These are phyloP conservation scores for Chrysanthemum makinoi DNA, from an alignment of 129 eudicot species.

Conservation along the genomic window DNA sequence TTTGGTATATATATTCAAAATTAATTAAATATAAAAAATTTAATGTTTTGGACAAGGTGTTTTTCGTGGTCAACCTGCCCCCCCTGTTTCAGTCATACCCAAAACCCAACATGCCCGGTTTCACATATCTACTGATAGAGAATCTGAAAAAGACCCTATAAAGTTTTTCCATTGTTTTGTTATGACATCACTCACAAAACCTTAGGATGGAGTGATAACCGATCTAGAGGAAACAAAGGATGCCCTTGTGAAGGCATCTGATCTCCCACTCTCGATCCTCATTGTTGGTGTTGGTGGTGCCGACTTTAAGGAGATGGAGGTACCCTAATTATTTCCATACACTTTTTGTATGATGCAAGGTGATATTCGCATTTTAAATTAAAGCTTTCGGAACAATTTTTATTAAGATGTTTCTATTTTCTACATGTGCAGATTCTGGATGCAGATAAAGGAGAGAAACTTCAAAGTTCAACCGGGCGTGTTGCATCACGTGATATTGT, in stretches of 20 bases:
- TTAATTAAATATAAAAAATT: no score
- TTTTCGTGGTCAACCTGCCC: neutral
- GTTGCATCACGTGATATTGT: conserved; percentile 92
- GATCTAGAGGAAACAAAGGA: conserved; percentile 96
- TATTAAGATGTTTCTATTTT: neutral
- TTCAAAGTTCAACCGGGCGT: conserved; percentile 78
- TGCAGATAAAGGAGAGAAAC: conserved; percentile 86
- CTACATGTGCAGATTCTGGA: conserved; percentile 60
- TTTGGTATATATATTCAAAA: neutral
- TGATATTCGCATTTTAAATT: neutral
- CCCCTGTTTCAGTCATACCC: no score
- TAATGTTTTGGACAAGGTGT: neutral
- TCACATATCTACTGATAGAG: neutral
- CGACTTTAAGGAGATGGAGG: conserved; percentile 98
- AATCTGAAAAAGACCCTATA: neutral
- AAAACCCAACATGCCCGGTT: neutral
- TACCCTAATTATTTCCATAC: conserved; percentile 21
- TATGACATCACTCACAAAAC: neutral
- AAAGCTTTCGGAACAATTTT: conserved; percentile 5
- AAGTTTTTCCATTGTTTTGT: neutral
- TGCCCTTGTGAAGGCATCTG: conserved; percentile 91
- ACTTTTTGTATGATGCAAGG: conserved; percentile 6
- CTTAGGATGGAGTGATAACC: conserved; percentile 93
- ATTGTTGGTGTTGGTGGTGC: conserved; percentile 99
- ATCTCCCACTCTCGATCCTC: conserved; percentile 87